Evolutionary conservation across 345 rosid species (phyloP).

Genomic region (Eucalyptus marginata): DNA sequence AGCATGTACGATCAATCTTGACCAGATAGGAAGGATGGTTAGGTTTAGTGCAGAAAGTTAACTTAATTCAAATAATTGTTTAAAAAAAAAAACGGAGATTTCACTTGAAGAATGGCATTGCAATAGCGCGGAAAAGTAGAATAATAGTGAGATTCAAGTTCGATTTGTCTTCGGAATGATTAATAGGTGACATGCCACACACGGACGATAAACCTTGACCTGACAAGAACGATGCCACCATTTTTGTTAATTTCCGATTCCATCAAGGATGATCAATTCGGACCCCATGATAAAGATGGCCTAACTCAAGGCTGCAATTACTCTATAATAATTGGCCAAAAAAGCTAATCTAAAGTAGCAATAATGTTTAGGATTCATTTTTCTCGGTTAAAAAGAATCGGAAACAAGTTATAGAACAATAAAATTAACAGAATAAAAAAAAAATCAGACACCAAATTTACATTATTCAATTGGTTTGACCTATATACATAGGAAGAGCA

Average conservation of each 20-base stretch:
- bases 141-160: not conserved
- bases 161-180: not conserved
- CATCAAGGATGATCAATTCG: not conserved
- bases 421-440: too few species aligned
- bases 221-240: not conserved
- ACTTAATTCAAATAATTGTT: not conserved
- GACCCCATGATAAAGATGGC: not conserved
- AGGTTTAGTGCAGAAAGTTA: not conserved
- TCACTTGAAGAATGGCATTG: not conserved
- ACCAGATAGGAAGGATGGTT: not conserved
- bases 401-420: not conserved
- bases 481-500: not conserved
- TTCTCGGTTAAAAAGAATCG: not conserved
- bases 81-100: not conserved
- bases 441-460: too few species aligned
- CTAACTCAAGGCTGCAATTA: not conserved
- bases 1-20: not conserved
- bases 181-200: not conserved
- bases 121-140: not conserved
- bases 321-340: not conserved
- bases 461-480: rapidly evolving
- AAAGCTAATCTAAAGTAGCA: not conserved
- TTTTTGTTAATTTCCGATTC: not conserved
- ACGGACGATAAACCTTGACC: not conserved
- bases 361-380: not conserved